These are phyloP conservation scores for Mycena venus DNA, from an alignment of 768 basidiomycete genomes.

Conservation along the genomic window DNA sequence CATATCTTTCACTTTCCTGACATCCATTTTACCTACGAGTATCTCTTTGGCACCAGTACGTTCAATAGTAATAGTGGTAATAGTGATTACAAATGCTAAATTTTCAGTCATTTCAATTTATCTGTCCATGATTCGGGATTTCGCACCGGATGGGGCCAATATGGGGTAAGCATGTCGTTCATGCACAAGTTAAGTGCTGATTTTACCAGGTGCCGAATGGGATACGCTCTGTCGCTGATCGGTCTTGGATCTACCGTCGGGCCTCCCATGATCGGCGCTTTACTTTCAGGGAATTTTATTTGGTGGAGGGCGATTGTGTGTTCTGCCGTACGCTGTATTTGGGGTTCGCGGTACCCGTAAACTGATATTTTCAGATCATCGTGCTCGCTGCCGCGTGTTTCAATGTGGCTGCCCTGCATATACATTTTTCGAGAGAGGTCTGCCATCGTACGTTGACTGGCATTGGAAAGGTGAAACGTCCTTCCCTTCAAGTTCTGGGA, in stretches of 20 bases:
- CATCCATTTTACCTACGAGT: slow-evolving; percentile 11
- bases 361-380: not conserved
- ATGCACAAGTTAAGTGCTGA: not conserved
- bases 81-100: not conserved
- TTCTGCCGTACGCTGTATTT: slow-evolving; percentile 10
- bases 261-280: slow-evolving; percentile 20
- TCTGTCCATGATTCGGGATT: slow-evolving; percentile 25
- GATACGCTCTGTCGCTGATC: slow-evolving; percentile 17
- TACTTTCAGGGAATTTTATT: slow-evolving; percentile 8
- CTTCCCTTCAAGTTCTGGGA: not conserved
- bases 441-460: not conserved
- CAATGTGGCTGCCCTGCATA: slow-evolving; percentile 15
- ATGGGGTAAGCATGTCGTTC: slow-evolving; percentile 1
- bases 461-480: not conserved
- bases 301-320: slow-evolving; percentile 21
- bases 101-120: slow-evolving; percentile 20
- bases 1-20: not conserved
- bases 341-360: not conserved
- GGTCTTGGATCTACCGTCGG: slow-evolving; percentile 16
- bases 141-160: slow-evolving; percentile 12
- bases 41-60: slow-evolving; percentile 23
- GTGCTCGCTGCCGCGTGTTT: slow-evolving; percentile 14
- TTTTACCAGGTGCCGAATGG: slow-evolving; percentile 6
- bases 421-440: not conserved
- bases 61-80: not conserved